Base-by-base conservation (phyloP, 345 rosid genomes). In the Alliaria petiolata region DNA sequence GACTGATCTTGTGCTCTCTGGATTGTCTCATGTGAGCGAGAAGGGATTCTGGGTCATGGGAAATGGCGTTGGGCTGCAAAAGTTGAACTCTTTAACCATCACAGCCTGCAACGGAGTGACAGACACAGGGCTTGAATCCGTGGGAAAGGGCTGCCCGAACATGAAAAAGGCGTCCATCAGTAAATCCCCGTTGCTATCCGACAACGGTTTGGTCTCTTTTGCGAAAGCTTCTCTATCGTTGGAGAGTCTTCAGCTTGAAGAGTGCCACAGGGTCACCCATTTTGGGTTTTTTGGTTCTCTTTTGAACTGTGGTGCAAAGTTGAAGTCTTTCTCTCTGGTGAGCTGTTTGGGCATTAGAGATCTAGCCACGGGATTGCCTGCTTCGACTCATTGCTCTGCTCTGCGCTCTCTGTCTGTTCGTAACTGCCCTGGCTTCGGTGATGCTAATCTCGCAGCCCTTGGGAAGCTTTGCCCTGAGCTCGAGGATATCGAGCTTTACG, bases 1-100 rank as follows among this genome's bases (percentile, higher is more conserved):
- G 11, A 80, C 87, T 6, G 93, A 89, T 56, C 88, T 95, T 53
- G 78, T 85, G 43, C 93, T 95, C 26, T 54, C 75, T 69, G 83
- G 68, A 44, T 88, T 95, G 40, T 79, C 81, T 11, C 79, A 83
- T 52, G 92, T 91, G 56, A 83, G 75, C 1, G 92, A 89, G 83
- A 88, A 78, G 79, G 99, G 99, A 25, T 91, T 95, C 74, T 95
- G 99, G 97, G 97, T 92, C 51, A 89, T 95, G 99, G 93, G 92
- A 31, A 88, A 80, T 42, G 96, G 89, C n/a, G 81, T 84, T 0
- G 98, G 93, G 20, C 79, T 95, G 75, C 97, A 92, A 78, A 90
- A 88, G 50, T 71, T 95, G 70, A 85, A 79, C 57, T 87, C 93
- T 51, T 62, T 95, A 1, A 55, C 86, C 15, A 79, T 95, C 65